Conservation (phyloP, 176 grass and related monocot genomes). For the Ensete ventricosum region DNA sequence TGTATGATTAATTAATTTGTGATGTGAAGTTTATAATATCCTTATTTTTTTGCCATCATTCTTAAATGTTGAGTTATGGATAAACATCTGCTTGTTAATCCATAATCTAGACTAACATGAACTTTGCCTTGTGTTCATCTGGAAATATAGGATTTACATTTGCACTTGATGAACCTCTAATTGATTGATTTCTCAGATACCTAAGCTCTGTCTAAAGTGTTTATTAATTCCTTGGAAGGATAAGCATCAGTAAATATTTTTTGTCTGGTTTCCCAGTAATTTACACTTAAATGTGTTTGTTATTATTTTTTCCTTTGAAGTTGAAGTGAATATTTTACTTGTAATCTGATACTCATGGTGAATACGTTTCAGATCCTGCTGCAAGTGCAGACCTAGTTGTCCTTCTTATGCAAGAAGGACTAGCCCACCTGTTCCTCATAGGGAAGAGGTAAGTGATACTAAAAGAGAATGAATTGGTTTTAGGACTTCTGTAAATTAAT, state of each 20-base stretch:
- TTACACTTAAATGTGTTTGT: neutral
- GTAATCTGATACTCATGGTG: neutral
- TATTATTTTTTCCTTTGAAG: neutral
- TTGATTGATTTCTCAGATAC: neutral
- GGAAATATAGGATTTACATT: neutral
- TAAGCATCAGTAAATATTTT: neutral
- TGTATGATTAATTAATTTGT: too few relatives aligned
- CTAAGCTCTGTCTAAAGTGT: neutral
- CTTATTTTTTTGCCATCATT: too few relatives aligned
- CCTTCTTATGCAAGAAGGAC: conserved; percentile 99
- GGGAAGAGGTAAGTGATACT: conserved; percentile 57
- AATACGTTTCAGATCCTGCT: conserved; percentile 58
- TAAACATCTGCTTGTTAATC: too few relatives aligned
- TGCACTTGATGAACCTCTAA: neutral
- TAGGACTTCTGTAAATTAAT: neutral
- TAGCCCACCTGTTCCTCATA: conserved; percentile 79
- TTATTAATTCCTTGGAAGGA: neutral
- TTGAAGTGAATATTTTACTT: neutral
- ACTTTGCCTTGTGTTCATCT: too few relatives aligned
- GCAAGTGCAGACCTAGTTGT: conserved; percentile 96
- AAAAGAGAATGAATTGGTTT: neutral
- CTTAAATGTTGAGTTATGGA: too few relatives aligned
- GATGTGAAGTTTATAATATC: too few relatives aligned
- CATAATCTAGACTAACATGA: too few relatives aligned
- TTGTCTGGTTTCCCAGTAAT: neutral